A percentile compares a stretch with the other conserved stretches of the same genome.
phyloP scores from a whole-genome alignment of 2,329 filamentous ascomycete species.

The Magnaporthiopsis rhizophila region DNA sequence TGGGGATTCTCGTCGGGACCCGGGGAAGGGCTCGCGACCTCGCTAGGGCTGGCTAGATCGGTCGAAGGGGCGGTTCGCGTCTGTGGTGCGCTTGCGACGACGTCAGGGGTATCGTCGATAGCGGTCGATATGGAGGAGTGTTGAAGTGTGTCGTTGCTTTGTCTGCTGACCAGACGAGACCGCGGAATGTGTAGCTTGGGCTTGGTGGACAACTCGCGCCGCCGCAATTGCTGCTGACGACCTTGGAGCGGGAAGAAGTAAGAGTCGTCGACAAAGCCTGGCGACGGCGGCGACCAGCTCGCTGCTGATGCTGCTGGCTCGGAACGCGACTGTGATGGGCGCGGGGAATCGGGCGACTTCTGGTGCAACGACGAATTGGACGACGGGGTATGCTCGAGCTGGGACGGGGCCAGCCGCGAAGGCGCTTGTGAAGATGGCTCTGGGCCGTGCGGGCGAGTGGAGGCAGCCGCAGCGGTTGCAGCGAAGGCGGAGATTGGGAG shows the following conservation, averaged over 20 bases:
- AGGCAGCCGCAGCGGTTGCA: neutral
- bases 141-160: neutral
- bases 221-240: neutral
- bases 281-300: neutral
- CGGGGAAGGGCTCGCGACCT: neutral
- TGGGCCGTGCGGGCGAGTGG: neutral
- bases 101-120: neutral
- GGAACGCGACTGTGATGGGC: neutral
- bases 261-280: neutral
- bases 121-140: neutral
- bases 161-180: neutral
- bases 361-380: neutral
- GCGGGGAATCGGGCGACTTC: neutral
- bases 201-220: neutral
- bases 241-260: neutral
- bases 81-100: neutral
- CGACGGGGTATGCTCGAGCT: neutral
- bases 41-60: neutral
- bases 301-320: neutral
- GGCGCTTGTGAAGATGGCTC: neutral
- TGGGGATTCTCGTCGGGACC: neutral
- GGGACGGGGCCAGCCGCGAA: neutral
- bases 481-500: neutral
- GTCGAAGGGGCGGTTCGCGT: too few relatives aligned
- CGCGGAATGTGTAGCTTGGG: neutral